Evolutionary conservation across 805 yeast species (phyloP).

Genomic region (Candida khao-thaluensis): DNA sequence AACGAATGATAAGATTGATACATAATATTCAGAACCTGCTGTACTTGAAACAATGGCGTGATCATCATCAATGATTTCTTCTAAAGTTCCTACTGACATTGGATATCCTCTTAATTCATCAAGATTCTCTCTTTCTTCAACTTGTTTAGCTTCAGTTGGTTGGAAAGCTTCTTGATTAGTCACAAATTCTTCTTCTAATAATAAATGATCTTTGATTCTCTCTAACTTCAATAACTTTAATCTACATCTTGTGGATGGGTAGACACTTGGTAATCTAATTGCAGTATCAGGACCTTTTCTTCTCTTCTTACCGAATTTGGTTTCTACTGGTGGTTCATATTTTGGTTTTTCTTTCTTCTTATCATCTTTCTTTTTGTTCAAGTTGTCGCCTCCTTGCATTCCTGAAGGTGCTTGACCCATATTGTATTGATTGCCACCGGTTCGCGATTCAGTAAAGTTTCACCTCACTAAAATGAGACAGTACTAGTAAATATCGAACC

Average conservation of each 20-base stretch:
- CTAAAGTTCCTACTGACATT: slow-evolving; percentile 93
- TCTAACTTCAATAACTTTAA: slow-evolving; percentile 88
- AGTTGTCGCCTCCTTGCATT: slow-evolving; percentile 49
- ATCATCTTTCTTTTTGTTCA: slow-evolving; percentile 54
- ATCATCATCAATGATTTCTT: slow-evolving; percentile 96
- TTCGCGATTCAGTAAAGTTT: no score
- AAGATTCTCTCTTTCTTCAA: slow-evolving; percentile 91
- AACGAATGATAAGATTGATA: slow-evolving; percentile 91
- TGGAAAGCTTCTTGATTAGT: slow-evolving; percentile 91
- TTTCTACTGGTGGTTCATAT: slow-evolving; percentile 97
- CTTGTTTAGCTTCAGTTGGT: slow-evolving; percentile 95
- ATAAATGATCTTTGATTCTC: slow-evolving; percentile 91
- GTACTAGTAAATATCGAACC: no score
- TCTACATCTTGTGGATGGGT: slow-evolving; percentile 92
- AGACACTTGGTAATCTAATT: slow-evolving; percentile 78
- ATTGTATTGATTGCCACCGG: slow-evolving; percentile 8
- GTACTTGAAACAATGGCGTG: slow-evolving; percentile 97
- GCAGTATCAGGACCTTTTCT: slow-evolving; percentile 90
- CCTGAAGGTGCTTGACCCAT: slow-evolving; percentile 59
- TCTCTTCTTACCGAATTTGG: slow-evolving; percentile 88
- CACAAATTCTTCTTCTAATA: slow-evolving; percentile 94
- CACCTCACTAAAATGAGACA: not conserved
- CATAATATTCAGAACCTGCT: slow-evolving; percentile 97
- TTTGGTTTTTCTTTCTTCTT: slow-evolving; percentile 84
- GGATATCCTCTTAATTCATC: slow-evolving; percentile 97